Evolutionary conservation across 495 filamentous ascomycete genomes (phyloP), one percentile per base, ranked within the genome.

Genomic region (Penicillium salamii): DNA sequence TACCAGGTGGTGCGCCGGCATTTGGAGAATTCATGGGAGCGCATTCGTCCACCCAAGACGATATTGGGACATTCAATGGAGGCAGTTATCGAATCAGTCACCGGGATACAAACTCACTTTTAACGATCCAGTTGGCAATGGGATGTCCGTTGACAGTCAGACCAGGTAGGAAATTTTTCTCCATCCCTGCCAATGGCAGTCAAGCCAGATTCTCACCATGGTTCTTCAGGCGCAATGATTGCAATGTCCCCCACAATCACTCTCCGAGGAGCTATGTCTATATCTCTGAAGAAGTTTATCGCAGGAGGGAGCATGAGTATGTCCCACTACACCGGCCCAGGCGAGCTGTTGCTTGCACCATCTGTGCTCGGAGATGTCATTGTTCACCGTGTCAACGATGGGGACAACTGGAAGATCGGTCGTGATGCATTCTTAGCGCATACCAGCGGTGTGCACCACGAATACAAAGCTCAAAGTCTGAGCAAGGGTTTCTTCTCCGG

Each of bases 21-120:
- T 55, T 64, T 28, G 71, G 63, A 1, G 75, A 85, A 21, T 88
- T 90, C 47, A 53, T 69, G 3, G 87, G 88, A 31, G 82, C 80
- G 0, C 61, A 53, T 1, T 50, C 61, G 11, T 77, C 84, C 3
- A 78, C 78, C 1, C 70, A 82, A 23, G 93, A 97, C 66, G 89
- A 93, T 44, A 76, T 91, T 11, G 93, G 93, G 3, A 95, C 87
- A 0, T 97, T 98, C 77, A 97, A 97, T 70, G 93, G 93, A 9
- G 93, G 93, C 7, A 90, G 84, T 53, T 98, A 92, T 62, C 76
- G 95, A 17, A 89, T 98, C 66, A 93, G 89, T 55, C 93, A 98
- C 59, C 79, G 93, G 6, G 91, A 97, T 59, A 84, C 80, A 34
- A 98, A 98, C 62, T 89, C 89, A 0, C 80, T 97, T 33, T 57